phyloP scores from a whole-genome alignment of 108 stramenopile species.

The Asterionellopsis glacialis region DNA sequence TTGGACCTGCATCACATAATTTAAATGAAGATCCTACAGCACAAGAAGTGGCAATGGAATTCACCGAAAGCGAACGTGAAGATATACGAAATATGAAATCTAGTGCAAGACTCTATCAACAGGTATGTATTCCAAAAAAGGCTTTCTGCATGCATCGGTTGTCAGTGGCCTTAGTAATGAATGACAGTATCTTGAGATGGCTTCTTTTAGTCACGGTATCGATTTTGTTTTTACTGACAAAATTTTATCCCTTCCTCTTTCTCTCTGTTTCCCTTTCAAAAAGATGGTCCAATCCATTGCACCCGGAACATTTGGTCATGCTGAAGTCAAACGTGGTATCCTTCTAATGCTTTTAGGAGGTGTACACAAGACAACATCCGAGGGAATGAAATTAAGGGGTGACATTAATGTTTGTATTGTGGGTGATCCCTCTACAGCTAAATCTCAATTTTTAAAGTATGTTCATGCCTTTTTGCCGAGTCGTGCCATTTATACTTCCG shows the following conservation, averaged over 20 bases:
- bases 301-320: constrained; percentile 94
- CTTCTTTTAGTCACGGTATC: no score
- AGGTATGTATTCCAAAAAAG: constrained; percentile 13
- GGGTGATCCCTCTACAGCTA: constrained; percentile 98
- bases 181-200: no score
- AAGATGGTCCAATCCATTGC: constrained; percentile 84
- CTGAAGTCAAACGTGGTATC: constrained; percentile 95
- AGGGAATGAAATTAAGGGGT: constrained; percentile 96
- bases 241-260: background rate
- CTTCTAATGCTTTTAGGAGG: constrained; percentile 95
- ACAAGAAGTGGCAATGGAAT: constrained; percentile 80
- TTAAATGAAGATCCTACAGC: constrained; percentile 58
- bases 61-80: constrained; percentile 78
- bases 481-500: constrained; percentile 94
- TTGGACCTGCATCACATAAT: constrained; percentile 13
- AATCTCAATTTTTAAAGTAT: constrained; percentile 97
- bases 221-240: background rate
- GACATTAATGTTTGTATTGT: constrained; percentile 98
- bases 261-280: background rate
- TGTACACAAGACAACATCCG: constrained; percentile 93
- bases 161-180: no score
- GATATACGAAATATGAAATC: constrained; percentile 83
- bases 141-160: background rate
- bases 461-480: constrained; percentile 90
- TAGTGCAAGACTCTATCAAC: constrained; percentile 60